These are phyloP conservation scores for Podaxis sp. DNA, from an alignment of 768 basidiomycete genomes.

Conservation along the genomic window DNA sequence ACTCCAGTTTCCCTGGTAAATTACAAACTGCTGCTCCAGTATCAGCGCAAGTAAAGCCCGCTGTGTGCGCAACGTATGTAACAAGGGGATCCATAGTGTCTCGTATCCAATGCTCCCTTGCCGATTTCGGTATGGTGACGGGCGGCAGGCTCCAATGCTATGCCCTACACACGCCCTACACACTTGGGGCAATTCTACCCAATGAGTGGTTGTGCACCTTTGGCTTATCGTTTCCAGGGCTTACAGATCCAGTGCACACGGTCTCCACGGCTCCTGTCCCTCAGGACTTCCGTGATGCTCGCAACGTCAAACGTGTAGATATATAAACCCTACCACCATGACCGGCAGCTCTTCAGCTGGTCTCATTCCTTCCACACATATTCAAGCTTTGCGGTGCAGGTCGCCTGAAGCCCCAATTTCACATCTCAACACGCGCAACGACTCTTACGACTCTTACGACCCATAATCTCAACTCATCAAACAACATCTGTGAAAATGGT, in stretches of 20 bases:
- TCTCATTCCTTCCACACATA: conserved; percentile 27
- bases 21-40: background rate
- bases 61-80: background rate
- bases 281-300: background rate
- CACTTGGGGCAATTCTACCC: background rate
- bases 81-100: background rate
- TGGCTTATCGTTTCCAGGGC: background rate
- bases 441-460: background rate
- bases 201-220: background rate
- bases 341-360: conserved; percentile 29
- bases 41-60: background rate
- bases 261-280: background rate
- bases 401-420: conserved; percentile 18
- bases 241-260: background rate
- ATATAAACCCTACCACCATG: conserved; percentile 12
- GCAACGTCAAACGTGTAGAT: background rate
- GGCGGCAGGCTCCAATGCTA: background rate
- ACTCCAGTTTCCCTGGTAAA: background rate
- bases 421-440: background rate
- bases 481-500: background rate
- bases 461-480: background rate
- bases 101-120: background rate
- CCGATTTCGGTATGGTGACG: background rate
- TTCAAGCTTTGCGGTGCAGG: conserved; percentile 32
- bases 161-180: background rate